Evolutionary conservation across 352 stramenopile species (phyloP).

Genomic region (Phytophthora palmivora): DNA sequence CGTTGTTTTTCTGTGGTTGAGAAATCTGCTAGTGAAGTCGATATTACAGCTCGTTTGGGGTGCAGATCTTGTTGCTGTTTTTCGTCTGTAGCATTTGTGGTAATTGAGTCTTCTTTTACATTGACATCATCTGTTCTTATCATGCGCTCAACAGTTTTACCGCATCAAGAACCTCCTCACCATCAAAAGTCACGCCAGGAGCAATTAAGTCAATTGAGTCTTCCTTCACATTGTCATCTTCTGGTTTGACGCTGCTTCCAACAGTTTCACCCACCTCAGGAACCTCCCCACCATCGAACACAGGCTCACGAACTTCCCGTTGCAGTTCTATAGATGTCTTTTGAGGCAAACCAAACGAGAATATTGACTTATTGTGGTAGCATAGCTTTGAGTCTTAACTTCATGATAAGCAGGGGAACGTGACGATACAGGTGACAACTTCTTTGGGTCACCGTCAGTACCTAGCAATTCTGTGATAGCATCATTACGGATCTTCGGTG

Average conservation of each 20-base stretch:
- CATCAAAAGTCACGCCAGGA: too few species aligned
- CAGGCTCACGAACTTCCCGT: background rate
- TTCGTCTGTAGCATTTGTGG: background rate
- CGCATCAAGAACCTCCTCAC: background rate
- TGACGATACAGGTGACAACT: conserved; percentile 1
- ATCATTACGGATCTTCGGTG: background rate
- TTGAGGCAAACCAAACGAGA: conserved; percentile 17
- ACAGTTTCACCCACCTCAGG: background rate
- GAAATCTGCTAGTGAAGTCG: conserved; percentile 19
- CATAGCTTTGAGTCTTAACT: background rate
- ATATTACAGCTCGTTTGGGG: conserved; percentile 8
- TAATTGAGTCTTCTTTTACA: background rate
- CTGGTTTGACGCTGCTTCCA: too few species aligned
- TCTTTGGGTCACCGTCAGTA: too few species aligned
- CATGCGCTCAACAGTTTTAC: background rate
- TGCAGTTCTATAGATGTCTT: background rate
- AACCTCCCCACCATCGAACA: background rate
- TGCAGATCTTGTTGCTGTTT: background rate
- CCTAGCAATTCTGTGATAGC: background rate
- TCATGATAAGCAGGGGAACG: background rate
- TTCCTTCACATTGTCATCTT: background rate
- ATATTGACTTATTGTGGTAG: conserved; percentile 19
- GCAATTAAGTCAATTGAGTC: too few species aligned
- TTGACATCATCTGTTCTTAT: background rate
- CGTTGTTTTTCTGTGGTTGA: background rate